A percentile compares a stretch with the other conserved stretches of the same genome.
These are phyloP conservation scores for Pseudogymnoascus sp. DNA, from an alignment of 2,329 filamentous ascomycete species.

Conservation along the genomic window DNA sequence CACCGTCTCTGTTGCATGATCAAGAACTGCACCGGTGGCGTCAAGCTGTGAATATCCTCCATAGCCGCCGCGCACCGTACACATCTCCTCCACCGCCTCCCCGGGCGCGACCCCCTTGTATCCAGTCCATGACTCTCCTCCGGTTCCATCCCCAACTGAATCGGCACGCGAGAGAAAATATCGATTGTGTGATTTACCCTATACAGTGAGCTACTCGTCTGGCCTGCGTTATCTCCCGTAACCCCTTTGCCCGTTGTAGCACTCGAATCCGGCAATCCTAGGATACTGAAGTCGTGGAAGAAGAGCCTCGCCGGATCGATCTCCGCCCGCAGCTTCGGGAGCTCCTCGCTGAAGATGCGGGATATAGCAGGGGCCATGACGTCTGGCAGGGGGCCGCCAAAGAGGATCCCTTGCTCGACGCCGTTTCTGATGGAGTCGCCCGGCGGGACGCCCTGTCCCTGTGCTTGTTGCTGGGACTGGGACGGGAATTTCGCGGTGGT, in stretches of 20 bases:
- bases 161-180: background rate
- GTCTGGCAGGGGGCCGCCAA: constrained; percentile 26
- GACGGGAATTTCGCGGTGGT: constrained; percentile 13
- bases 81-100: constrained; percentile 27
- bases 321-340: constrained; percentile 23
- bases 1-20: constrained; percentile 29
- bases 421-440: constrained; percentile 22
- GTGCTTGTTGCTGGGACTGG: constrained; percentile 9
- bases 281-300: constrained; percentile 28
- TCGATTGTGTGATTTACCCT: background rate
- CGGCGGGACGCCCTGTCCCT: constrained; percentile 13
- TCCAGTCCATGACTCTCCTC: background rate
- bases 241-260: background rate
- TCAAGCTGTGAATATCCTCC: constrained; percentile 27
- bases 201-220: background rate
- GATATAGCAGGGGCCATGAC: constrained; percentile 27
- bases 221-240: background rate
- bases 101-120: constrained; percentile 7
- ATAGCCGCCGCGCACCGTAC: constrained; percentile 29
- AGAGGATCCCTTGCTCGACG: constrained; percentile 28
- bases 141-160: background rate
- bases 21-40: constrained; percentile 27
- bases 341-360: constrained; percentile 23
- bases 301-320: constrained; percentile 28
- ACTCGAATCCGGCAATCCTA: constrained; percentile 27